Percentiles rank a stretch among this genome's conserved stretches.
These are phyloP conservation scores for Fusarium setosum DNA, from an alignment of 2,329 filamentous ascomycete species.

Conservation along the genomic window DNA sequence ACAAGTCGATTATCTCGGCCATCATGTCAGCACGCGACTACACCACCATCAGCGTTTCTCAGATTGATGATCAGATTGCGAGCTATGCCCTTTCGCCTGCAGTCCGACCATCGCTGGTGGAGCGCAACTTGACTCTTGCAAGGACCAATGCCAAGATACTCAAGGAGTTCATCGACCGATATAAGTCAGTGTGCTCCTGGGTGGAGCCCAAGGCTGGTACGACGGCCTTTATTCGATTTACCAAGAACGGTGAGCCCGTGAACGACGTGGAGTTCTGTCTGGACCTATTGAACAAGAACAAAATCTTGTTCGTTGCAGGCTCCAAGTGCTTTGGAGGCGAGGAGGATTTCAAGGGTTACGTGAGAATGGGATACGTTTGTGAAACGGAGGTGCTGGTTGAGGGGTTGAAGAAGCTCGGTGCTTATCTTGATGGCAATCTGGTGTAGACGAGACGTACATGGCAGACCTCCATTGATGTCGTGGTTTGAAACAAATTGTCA, in stretches of 20 bases:
- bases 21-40: constrained; percentile 79
- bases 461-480: not conserved
- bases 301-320: constrained; percentile 81
- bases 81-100: constrained; percentile 73
- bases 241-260: constrained; percentile 68
- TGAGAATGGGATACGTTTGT: constrained; percentile 81
- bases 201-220: constrained; percentile 82
- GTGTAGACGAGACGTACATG: no score
- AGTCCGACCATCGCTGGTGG: constrained; percentile 55
- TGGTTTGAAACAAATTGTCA: constrained; percentile 5
- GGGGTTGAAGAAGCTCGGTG: constrained; percentile 65
- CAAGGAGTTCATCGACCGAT: constrained; percentile 73
- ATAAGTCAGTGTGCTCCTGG: constrained; percentile 75
- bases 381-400: constrained; percentile 76
- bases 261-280: constrained; percentile 80
- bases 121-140: constrained; percentile 71
- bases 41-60: constrained; percentile 88
- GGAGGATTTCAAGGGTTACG: constrained; percentile 77
- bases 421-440: constrained; percentile 49
- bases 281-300: constrained; percentile 73
- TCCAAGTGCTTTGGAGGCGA: constrained; percentile 76
- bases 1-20: constrained; percentile 69
- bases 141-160: constrained; percentile 74
- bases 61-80: constrained; percentile 83
- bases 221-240: constrained; percentile 81